Base-by-base conservation (phyloP, 2,329 filamentous ascomycete genomes). In the Chaetomiaceae sp. region DNA sequence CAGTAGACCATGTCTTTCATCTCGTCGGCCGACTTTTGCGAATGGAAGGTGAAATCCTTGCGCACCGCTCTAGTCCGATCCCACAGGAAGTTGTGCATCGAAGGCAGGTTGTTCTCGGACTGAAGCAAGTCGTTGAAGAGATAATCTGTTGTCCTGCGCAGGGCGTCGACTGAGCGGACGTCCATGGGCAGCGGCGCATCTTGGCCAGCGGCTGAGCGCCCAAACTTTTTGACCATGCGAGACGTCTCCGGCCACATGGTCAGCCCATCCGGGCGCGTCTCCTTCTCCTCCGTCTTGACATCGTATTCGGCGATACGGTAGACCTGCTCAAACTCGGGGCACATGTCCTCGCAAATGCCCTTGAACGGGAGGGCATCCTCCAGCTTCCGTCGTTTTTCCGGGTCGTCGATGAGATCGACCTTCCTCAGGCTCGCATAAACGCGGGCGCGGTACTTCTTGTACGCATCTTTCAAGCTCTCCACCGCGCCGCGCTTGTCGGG, bases 291-390 rank as follows among this genome's bases (percentile, higher is more conserved):
- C 6, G 69, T 69, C 58, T 79, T 76, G 20, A 84, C 75, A 55
- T 85, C 80, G 60, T 75, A 71, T 63, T 86, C 81, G 43, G 77
- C 78, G 51, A 86, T 85, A 55, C 83, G 75, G 45, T 75, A 79
- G 30, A 84, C 76, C 64, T 79, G 80, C 64, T 87, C 84, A 65
- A 79, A 85, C 57, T 85, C 80, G 5, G 84, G 84, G 56, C 84
- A 87, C 83, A 86, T 86, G 23, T 84, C 80, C 61, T 86, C 80
- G 61, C 82, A 86, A 41, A 83, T 84, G 13, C 84, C 84, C 64
- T 82, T 82, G 63, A 87, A 87, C 37, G 80, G 76, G 43, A 86
- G 80, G 6, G 84, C 84, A 63, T 86, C 78, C 53, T 80, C 75
- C 7, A 87, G 72, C 16, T 75, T 77, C 62, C 83, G 82, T 51